Conservation (phyloP, 2,329 filamentous ascomycete genomes). For the Botrytis porri region DNA sequence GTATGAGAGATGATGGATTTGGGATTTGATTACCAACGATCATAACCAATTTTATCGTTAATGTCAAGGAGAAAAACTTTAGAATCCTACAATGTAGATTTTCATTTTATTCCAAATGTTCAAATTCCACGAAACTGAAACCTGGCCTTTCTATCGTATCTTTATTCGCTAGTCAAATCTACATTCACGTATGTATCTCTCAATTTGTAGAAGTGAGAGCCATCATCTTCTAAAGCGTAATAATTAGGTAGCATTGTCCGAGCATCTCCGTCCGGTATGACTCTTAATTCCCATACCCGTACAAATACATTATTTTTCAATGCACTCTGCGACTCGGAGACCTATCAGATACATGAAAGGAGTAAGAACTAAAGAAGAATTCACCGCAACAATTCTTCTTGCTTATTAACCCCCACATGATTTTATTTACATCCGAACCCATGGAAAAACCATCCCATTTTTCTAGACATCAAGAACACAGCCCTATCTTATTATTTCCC, state of each 20-base stretch:
- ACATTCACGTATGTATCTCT: not conserved
- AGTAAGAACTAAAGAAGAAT: constrained; percentile 5
- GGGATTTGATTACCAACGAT: not conserved
- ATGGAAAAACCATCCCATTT: not conserved
- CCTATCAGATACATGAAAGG: not conserved
- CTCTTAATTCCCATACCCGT: not conserved
- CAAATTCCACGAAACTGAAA: not conserved
- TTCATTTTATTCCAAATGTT: not conserved
- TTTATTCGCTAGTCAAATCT: not conserved
- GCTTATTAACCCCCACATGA: constrained; percentile 1
- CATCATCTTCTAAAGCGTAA: not conserved
- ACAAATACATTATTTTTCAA: not conserved
- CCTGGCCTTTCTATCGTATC: too few relatives aligned
- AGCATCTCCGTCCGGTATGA: not conserved
- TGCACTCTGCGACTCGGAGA: not conserved
- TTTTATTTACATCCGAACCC: not conserved
- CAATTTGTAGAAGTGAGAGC: not conserved
- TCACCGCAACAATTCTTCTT: not conserved
- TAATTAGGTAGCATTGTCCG: not conserved
- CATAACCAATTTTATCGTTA: not conserved
- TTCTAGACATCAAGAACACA: not conserved
- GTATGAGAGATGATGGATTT: not conserved
- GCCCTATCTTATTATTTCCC: not conserved
- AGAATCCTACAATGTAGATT: not conserved
- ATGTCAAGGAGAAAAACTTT: not conserved